Evolutionary conservation across 164 flowering plant species (phyloP).

Genomic region (Annona cherimola): DNA sequence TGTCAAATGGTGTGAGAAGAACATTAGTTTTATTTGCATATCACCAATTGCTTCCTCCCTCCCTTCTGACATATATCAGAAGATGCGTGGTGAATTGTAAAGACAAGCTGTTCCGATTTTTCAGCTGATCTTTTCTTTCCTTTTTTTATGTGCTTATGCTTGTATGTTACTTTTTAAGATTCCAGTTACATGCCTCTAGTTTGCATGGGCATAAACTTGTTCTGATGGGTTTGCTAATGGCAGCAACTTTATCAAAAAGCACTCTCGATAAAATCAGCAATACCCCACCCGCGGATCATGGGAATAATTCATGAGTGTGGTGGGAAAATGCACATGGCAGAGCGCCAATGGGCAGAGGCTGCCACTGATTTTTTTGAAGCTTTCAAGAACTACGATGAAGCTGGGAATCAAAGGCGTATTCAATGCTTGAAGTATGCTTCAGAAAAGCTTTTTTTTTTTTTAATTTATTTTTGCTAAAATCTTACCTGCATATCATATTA

Average conservation of each 20-base stretch:
- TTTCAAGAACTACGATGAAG: slow-evolving; percentile 96
- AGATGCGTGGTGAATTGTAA: too few species aligned
- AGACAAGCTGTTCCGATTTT: too few species aligned
- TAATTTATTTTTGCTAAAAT: not conserved
- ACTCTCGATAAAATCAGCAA: slow-evolving; percentile 90
- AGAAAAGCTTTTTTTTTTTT: not conserved
- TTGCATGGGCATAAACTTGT: not conserved
- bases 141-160: too few species aligned
- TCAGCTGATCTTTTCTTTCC: too few species aligned
- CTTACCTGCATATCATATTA: not conserved
- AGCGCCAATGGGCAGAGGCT: slow-evolving; percentile 96
- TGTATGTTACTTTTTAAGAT: too few species aligned
- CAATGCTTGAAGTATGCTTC: slow-evolving; percentile 82
- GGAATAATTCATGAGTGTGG: slow-evolving; percentile 98
- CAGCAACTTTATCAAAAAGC: slow-evolving; percentile 97
- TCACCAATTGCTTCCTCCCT: too few species aligned
- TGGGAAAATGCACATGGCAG: slow-evolving; percentile 99
- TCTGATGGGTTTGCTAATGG: slow-evolving; percentile 8
- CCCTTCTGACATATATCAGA: too few species aligned
- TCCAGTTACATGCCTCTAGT: not conserved
- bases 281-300: slow-evolving; percentile 98
- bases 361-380: slow-evolving; percentile 99
- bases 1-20: too few species aligned
- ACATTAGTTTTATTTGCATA: too few species aligned
- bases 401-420: slow-evolving; percentile 94